Evolutionary conservation across 345 rosid species (phyloP).

Genomic region (Kandelia obovata): DNA sequence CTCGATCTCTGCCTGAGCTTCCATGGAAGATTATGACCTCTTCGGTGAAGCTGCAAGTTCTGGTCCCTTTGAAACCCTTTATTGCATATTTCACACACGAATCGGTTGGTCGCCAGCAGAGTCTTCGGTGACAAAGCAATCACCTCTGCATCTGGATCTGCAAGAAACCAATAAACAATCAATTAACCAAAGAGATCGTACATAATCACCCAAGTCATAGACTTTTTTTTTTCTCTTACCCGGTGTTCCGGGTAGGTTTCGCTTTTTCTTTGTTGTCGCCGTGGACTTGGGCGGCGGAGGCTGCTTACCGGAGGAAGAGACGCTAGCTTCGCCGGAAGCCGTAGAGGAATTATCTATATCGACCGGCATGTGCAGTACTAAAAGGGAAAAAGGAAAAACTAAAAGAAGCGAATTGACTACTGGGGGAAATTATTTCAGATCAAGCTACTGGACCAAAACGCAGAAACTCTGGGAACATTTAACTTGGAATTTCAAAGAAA

Average conservation of each 20-base stretch:
- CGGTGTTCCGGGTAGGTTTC: slow-evolving; percentile 98
- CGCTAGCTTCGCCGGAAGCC: slow-evolving; percentile 93
- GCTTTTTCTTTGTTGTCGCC: slow-evolving; percentile 60
- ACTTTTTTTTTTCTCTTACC: slow-evolving; percentile 38
- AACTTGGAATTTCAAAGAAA: slow-evolving; percentile 9
- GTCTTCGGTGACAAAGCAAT: slow-evolving; percentile 87
- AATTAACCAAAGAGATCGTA: not conserved
- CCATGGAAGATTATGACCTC: slow-evolving; percentile 97
- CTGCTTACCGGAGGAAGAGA: slow-evolving; percentile 71
- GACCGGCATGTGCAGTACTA: slow-evolving; percentile 44
- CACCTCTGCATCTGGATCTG: slow-evolving; percentile 98
- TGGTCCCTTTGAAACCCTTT: slow-evolving; percentile 98
- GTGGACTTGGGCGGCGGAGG: slow-evolving; percentile 41
- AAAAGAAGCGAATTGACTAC: not conserved
- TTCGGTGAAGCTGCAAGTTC: slow-evolving; percentile 88
- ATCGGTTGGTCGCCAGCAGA: slow-evolving; percentile 82
- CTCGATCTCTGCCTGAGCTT: slow-evolving; percentile 81
- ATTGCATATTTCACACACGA: slow-evolving; percentile 92
- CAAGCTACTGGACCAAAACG: slow-evolving; percentile 8
- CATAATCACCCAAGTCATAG: not conserved
- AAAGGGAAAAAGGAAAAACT: not conserved
- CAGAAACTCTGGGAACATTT: slow-evolving; percentile 4
- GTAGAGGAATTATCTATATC: slow-evolving; percentile 87
- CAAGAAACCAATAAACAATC: slow-evolving; percentile 3
- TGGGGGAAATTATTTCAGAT: slow-evolving; percentile 9